Conservation (phyloP, 116 monocot species). For the Papilionanthe hybrid region DNA sequence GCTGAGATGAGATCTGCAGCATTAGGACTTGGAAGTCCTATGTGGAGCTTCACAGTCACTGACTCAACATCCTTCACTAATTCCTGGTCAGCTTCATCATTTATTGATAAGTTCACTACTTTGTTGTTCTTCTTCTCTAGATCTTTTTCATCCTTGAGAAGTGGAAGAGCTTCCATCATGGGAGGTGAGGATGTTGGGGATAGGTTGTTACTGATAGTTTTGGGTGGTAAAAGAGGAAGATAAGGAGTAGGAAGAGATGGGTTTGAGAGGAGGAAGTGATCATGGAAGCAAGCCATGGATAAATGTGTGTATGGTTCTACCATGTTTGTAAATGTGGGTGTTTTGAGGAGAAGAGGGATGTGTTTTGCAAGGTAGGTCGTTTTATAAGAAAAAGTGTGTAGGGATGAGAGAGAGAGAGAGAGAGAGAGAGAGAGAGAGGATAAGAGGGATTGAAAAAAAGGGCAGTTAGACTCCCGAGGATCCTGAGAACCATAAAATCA, state of each 20-base stretch:
- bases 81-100: neutral
- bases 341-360: neutral
- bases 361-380: neutral
- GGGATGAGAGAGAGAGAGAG: conserved; percentile 4
- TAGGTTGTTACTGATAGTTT: neutral
- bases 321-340: conserved; percentile 9
- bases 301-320: conserved; percentile 33
- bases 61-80: conserved; percentile 14
- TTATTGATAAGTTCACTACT: neutral
- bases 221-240: neutral
- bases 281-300: conserved; percentile 18
- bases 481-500: too few relatives aligned
- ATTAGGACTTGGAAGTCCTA: conserved; percentile 34
- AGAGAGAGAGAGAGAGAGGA: neutral
- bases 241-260: conserved; percentile 1
- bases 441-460: neutral
- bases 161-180: conserved; percentile 35
- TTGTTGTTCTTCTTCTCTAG: neutral
- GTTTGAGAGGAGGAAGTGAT: conserved; percentile 9
- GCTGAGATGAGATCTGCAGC: conserved; percentile 27
- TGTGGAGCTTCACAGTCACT: conserved; percentile 45
- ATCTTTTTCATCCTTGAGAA: conserved; percentile 22
- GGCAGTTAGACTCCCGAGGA: neutral
- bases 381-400: conserved; percentile 8
- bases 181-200: conserved; percentile 29